Evolutionary conservation across 2,329 filamentous ascomycete genomes (phyloP).

Genomic region (Pezicula neosporulosa): DNA sequence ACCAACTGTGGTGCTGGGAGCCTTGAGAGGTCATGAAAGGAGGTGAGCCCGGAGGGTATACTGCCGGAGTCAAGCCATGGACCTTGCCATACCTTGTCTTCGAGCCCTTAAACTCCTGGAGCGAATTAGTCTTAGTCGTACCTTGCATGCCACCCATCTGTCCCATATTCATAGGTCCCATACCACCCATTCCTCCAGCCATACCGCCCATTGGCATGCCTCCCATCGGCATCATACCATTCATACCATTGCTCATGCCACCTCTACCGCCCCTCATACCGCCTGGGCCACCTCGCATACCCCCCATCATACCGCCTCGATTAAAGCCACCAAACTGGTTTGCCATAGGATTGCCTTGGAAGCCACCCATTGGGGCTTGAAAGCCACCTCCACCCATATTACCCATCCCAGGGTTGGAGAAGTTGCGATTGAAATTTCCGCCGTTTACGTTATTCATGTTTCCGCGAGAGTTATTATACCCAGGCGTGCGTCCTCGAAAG

Average conservation of each 20-base stretch:
- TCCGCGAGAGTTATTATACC: constrained; percentile 38
- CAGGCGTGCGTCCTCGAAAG: constrained; percentile 46
- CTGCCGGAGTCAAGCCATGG: neutral
- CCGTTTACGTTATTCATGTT: constrained; percentile 43
- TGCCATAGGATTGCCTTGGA: constrained; percentile 39
- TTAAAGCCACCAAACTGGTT: constrained; percentile 50
- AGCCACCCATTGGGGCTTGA: constrained; percentile 39
- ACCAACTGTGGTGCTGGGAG: constrained; percentile 11
- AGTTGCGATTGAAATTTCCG: constrained; percentile 49
- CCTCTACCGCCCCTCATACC: constrained; percentile 56
- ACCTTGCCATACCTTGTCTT: constrained; percentile 6
- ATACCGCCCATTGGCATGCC: constrained; percentile 53
- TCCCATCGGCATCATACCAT: constrained; percentile 38
- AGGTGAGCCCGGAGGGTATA: neutral
- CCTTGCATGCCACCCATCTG: constrained; percentile 55
- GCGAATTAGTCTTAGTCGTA: constrained; percentile 33
- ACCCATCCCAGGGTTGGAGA: constrained; percentile 39
- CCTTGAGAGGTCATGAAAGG: constrained; percentile 13
- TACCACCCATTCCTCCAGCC: constrained; percentile 34
- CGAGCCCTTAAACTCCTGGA: constrained; percentile 6
- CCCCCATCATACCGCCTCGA: constrained; percentile 49
- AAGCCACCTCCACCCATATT: constrained; percentile 40
- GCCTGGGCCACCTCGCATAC: constrained; percentile 48
- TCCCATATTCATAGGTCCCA: constrained; percentile 37
- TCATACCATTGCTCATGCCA: constrained; percentile 41